These are phyloP conservation scores for Moesziomyces antarcticus DNA, from an alignment of 1,284 basidiomycete genomes.

Conservation along the genomic window DNA sequence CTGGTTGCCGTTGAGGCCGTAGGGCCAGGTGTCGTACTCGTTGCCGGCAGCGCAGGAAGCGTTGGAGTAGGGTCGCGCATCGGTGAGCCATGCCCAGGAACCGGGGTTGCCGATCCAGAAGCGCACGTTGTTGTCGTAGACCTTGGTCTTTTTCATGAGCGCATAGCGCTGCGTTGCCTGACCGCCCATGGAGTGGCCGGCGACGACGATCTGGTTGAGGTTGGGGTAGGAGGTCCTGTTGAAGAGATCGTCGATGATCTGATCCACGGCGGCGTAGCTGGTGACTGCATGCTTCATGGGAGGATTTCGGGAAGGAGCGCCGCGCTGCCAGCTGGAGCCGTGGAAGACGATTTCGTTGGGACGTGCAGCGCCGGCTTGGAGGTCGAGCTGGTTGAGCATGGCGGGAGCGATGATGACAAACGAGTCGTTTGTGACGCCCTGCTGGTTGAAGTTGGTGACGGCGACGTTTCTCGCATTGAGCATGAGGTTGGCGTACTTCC, in stretches of 20 bases:
- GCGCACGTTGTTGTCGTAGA: constrained; percentile 50
- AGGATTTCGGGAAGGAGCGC: constrained; percentile 46
- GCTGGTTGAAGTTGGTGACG: constrained; percentile 25
- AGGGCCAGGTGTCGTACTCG: constrained; percentile 59
- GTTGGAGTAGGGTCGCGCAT: constrained; percentile 46
- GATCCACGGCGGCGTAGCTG: constrained; percentile 57
- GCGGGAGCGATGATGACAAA: constrained; percentile 40
- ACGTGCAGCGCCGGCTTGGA: constrained; percentile 45
- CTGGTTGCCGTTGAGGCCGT: constrained; percentile 57
- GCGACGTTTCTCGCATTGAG: constrained; percentile 48
- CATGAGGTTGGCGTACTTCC: constrained; percentile 61
- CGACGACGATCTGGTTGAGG: constrained; percentile 58
- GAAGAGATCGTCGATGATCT: constrained; percentile 45
- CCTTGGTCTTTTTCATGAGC: constrained; percentile 46
- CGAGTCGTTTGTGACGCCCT: constrained; percentile 32
- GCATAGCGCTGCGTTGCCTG: constrained; percentile 58
- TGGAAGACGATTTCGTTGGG: constrained; percentile 36
- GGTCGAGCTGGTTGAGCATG: constrained; percentile 37
- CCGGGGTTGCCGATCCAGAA: constrained; percentile 61
- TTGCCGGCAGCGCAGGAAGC: constrained; percentile 29
- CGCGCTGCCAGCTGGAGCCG: constrained; percentile 55
- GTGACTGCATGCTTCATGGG: constrained; percentile 33
- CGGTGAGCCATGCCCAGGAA: constrained; percentile 60
- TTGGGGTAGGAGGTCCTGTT: constrained; percentile 56
- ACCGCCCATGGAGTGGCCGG: constrained; percentile 61